A percentile compares a stretch with the other conserved stretches of the same genome.
Conservation (phyloP, 371 early-diverging fungal genomes). For the Mucor sp. region DNA sequence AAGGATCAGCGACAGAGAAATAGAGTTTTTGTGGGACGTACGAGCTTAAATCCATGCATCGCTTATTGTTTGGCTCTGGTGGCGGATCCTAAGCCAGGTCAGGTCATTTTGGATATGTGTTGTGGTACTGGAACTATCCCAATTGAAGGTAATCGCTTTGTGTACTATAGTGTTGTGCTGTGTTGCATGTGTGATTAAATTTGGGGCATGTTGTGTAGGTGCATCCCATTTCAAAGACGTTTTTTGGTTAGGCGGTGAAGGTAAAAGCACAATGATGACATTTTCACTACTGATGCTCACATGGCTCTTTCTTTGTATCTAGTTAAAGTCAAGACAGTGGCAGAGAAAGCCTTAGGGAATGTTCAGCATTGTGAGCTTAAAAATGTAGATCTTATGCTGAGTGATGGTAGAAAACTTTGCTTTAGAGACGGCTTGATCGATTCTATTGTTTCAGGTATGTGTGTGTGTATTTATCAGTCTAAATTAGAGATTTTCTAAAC, state of each 20-base stretch:
- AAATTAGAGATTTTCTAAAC: neutral
- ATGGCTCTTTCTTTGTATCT: neutral
- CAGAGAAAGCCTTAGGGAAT: constrained; percentile 40
- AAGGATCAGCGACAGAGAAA: constrained; percentile 35
- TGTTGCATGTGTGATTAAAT: neutral
- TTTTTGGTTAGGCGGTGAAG: constrained; percentile 50
- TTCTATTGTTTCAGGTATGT: constrained; percentile 41
- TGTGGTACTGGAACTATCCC: constrained; percentile 46
- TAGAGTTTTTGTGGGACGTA: constrained; percentile 39
- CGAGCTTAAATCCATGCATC: constrained; percentile 45
- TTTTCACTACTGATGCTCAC: neutral
- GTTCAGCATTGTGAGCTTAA: constrained; percentile 23
- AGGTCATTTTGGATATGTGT: constrained; percentile 49
- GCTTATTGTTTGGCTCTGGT: constrained; percentile 42
- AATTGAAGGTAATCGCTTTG: constrained; percentile 25
- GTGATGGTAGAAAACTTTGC: constrained; percentile 38
- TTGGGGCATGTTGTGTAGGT: constrained; percentile 12
- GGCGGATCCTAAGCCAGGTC: constrained; percentile 37
- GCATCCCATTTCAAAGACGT: constrained; percentile 34
- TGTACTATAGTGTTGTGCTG: neutral
- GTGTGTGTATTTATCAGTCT: neutral
- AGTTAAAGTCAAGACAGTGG: constrained; percentile 37
- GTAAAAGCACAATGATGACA: constrained; percentile 18
- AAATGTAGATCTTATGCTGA: constrained; percentile 40
- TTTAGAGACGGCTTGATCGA: constrained; percentile 38